phyloP scores from a whole-genome alignment of 2,329 filamentous ascomycete species.

The Talaromyces sp. region DNA sequence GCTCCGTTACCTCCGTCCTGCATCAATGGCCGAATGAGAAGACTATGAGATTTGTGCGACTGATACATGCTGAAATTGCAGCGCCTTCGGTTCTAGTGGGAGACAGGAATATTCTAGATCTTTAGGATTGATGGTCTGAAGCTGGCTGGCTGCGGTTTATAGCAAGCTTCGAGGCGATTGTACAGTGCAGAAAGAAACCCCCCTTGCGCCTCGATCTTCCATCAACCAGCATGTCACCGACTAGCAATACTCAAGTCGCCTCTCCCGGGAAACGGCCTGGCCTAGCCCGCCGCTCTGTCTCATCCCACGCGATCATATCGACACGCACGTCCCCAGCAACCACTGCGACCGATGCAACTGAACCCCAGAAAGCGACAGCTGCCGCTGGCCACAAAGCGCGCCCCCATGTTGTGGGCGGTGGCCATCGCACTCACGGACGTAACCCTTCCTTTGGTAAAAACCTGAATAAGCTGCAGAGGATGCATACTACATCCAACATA shows the following conservation, averaged over 20 bases:
- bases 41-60: background rate
- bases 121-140: conserved; percentile 1
- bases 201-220: background rate
- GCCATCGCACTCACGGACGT: conserved; percentile 39
- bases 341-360: conserved; percentile 27
- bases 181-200: background rate
- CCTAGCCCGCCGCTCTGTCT: conserved; percentile 39
- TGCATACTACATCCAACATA: conserved; percentile 28
- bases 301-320: conserved; percentile 38
- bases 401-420: conserved; percentile 42
- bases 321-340: conserved; percentile 30
- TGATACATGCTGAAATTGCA: background rate
- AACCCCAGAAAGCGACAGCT: conserved; percentile 27
- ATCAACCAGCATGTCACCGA: conserved; percentile 16
- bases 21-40: conserved; percentile 6
- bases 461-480: conserved; percentile 42
- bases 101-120: background rate
- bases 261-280: conserved; percentile 41
- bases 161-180: conserved; percentile 10
- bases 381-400: conserved; percentile 32
- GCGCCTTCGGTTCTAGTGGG: background rate
- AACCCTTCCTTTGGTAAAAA: conserved; percentile 46
- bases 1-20: conserved; percentile 12
- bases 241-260: conserved; percentile 27
- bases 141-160: background rate